Conservation (phyloP, 1,139 yeast species). For the Eremothecium coryli region DNA sequence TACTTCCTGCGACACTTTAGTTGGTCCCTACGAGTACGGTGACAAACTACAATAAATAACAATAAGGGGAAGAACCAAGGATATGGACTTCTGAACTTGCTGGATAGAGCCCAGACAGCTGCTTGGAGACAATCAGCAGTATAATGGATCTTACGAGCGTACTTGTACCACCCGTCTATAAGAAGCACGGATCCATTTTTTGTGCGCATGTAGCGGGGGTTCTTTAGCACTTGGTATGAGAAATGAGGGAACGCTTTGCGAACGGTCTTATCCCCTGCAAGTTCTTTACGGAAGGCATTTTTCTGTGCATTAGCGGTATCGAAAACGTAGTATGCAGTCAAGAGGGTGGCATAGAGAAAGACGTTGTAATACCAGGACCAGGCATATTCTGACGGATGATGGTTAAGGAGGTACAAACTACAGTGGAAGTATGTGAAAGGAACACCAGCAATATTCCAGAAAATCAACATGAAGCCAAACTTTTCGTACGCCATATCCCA, state of each 20-base stretch:
- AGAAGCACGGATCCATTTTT: slow-evolving; percentile 74
- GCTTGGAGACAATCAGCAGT: slow-evolving; percentile 90
- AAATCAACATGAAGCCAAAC: slow-evolving; percentile 93
- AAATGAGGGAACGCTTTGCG: slow-evolving; percentile 91
- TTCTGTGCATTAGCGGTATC: slow-evolving; percentile 95
- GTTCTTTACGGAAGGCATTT: slow-evolving; percentile 79
- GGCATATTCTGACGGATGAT: slow-evolving; percentile 70
- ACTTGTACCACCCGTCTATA: slow-evolving; percentile 89
- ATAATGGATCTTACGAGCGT: slow-evolving; percentile 89
- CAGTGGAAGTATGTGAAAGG: slow-evolving; percentile 97
- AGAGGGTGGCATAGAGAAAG: slow-evolving; percentile 45
- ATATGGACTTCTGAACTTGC: slow-evolving; percentile 80
- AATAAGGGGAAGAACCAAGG: slow-evolving; percentile 96
- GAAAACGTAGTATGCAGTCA: slow-evolving; percentile 78
- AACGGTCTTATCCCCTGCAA: slow-evolving; percentile 65
- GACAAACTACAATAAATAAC: slow-evolving; percentile 77
- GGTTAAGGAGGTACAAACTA: slow-evolving; percentile 71
- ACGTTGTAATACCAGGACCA: slow-evolving; percentile 57
- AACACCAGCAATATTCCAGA: slow-evolving; percentile 99
- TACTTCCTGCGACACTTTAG: slow-evolving; percentile 77
- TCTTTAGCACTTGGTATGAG: slow-evolving; percentile 69
- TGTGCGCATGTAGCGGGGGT: slow-evolving; percentile 80
- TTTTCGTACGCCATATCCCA: slow-evolving; percentile 99
- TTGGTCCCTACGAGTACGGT: slow-evolving; percentile 81
- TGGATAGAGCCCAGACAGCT: slow-evolving; percentile 82